phyloP scores from a whole-genome alignment of 371 early-diverging fungal genomes.

The Mucor velutinosus region DNA sequence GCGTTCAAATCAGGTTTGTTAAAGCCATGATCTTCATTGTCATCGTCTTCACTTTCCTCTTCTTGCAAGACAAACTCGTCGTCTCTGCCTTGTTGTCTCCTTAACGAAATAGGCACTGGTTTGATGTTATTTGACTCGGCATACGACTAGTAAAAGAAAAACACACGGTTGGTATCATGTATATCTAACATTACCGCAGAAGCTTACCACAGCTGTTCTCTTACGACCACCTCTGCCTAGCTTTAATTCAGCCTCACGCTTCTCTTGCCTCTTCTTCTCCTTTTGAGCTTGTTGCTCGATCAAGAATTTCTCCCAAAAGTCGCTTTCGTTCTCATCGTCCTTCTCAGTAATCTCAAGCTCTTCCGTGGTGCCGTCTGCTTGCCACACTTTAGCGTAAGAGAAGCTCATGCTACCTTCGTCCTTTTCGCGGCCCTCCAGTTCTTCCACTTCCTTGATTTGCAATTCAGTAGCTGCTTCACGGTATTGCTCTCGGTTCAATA shows the following conservation, averaged over 20 bases:
- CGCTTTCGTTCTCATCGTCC: constrained; percentile 21
- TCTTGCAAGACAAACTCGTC: background rate
- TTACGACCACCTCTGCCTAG: constrained; percentile 48
- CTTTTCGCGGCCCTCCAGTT: constrained; percentile 10
- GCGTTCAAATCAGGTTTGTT: background rate
- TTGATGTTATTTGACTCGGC: background rate
- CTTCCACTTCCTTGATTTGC: constrained; percentile 24
- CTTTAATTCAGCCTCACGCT: constrained; percentile 11
- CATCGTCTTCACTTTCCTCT: background rate
- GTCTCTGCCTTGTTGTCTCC: background rate
- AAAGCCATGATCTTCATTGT: background rate
- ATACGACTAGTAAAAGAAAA: background rate
- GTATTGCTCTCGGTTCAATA: constrained; percentile 65
- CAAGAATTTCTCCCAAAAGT: constrained; percentile 56
- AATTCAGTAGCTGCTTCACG: constrained; percentile 12
- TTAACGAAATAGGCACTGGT: background rate
- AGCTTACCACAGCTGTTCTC: constrained; percentile 24
- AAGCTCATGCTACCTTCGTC: constrained; percentile 30
- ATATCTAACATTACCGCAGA: background rate
- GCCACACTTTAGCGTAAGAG: constrained; percentile 54
- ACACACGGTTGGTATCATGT: background rate
- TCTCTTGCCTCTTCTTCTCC: constrained; percentile 19
- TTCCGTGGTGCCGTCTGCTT: constrained; percentile 23
- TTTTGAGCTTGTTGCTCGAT: constrained; percentile 23
- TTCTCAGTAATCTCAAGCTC: constrained; percentile 12